Percentiles rank a stretch among this genome's conserved stretches.
These are phyloP conservation scores for Penicillium pulvis DNA, from an alignment of 495 filamentous ascomycete genomes.

Conservation along the genomic window DNA sequence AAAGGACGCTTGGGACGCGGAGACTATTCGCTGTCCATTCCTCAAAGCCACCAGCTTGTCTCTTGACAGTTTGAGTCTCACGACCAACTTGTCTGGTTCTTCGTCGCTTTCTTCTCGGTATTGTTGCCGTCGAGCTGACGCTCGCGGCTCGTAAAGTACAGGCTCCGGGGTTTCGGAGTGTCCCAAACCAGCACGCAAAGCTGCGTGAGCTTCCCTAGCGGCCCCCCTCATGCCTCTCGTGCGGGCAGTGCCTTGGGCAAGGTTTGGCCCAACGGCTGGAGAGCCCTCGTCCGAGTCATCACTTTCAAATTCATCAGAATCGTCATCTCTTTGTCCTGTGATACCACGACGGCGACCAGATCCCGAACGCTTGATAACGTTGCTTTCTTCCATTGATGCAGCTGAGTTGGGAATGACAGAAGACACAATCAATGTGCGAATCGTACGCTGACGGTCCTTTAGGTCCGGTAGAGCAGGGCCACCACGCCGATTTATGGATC, in stretches of 20 bases:
- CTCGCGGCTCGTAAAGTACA: slow-evolving; percentile 68
- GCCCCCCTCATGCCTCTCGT: slow-evolving; percentile 87
- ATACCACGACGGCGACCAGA: slow-evolving; percentile 51
- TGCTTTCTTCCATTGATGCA: slow-evolving; percentile 74
- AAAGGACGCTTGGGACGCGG: slow-evolving; percentile 8
- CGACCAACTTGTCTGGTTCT: slow-evolving; percentile 60
- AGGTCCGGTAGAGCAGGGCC: slow-evolving; percentile 94
- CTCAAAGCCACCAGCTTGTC: slow-evolving; percentile 41
- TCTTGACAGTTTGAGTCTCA: slow-evolving; percentile 71
- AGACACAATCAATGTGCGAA: slow-evolving; percentile 87
- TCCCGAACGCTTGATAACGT: slow-evolving; percentile 76
- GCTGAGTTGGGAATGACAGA: slow-evolving; percentile 88
- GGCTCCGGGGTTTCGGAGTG: slow-evolving; percentile 90
- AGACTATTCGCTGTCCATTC: slow-evolving; percentile 26
- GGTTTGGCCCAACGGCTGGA: slow-evolving; percentile 68
- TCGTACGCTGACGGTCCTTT: slow-evolving; percentile 90
- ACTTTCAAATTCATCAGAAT: slow-evolving; percentile 85
- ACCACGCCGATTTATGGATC: slow-evolving; percentile 89
- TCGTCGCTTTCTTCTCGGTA: slow-evolving; percentile 74
- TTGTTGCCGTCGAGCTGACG: slow-evolving; percentile 61
- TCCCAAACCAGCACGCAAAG: slow-evolving; percentile 71
- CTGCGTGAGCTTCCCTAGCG: slow-evolving; percentile 76
- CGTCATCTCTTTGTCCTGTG: slow-evolving; percentile 60
- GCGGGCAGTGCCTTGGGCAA: slow-evolving; percentile 75
- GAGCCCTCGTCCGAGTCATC: slow-evolving; percentile 87